These are phyloP conservation scores for Backusella circina DNA, from an alignment of 192 early-diverging fungal genomes.

Conservation along the genomic window DNA sequence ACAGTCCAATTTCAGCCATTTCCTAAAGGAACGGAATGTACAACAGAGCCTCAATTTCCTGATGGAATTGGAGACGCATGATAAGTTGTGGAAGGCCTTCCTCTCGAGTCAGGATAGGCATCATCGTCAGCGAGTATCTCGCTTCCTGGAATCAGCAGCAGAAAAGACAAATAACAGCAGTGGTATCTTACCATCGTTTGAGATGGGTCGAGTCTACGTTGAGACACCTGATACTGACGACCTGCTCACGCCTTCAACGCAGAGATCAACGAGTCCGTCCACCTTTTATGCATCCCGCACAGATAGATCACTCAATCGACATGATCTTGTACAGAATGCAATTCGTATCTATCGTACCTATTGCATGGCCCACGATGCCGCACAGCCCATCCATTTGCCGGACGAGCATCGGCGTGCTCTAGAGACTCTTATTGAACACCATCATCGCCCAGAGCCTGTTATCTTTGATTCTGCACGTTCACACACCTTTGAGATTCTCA, in stretches of 20 bases:
- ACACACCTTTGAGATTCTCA: conserved; percentile 45
- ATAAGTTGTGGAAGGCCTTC: conserved; percentile 33
- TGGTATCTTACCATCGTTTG: background rate
- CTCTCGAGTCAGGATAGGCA: conserved; percentile 8
- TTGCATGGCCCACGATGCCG: conserved; percentile 27
- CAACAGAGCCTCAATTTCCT: conserved; percentile 41
- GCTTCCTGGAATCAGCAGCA: background rate
- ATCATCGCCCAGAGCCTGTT: conserved; percentile 38
- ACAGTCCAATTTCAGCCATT: conserved; percentile 35
- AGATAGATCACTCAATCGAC: conserved; percentile 15
- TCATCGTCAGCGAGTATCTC: background rate
- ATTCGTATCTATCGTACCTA: conserved; percentile 32
- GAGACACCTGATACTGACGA: conserved; percentile 15
- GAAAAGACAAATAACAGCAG: background rate
- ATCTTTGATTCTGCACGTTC: conserved; percentile 39
- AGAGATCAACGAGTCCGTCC: background rate
- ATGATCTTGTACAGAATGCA: conserved; percentile 35
- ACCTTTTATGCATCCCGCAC: conserved; percentile 4
- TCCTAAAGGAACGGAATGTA: conserved; percentile 24
- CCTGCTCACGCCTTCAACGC: no score
- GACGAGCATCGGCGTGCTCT: conserved; percentile 36
- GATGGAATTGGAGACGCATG: conserved; percentile 39
- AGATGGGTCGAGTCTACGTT: background rate
- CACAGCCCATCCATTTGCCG: conserved; percentile 33
- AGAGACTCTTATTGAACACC: conserved; percentile 31